Evolutionary conservation across 192 early-diverging fungal genomes (phyloP).

Genomic region (Haplosporangium gracile): DNA sequence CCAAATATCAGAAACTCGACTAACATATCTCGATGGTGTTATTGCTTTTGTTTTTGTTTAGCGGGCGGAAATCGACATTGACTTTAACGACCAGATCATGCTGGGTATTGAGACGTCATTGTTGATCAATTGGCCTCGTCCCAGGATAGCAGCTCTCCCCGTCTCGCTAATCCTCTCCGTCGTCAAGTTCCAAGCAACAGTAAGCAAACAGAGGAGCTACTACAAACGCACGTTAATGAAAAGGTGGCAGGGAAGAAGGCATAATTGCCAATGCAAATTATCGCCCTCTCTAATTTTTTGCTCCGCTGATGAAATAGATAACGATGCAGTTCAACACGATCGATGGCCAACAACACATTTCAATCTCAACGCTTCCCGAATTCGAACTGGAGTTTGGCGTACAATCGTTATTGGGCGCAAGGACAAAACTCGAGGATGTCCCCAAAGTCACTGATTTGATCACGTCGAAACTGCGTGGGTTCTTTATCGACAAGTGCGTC

Average conservation of each 20-base stretch:
- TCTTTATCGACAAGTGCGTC: slow-evolving; percentile 81
- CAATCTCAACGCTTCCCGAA: slow-evolving; percentile 70
- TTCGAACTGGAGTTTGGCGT: slow-evolving; percentile 91
- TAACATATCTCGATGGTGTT: background rate
- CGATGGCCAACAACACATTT: slow-evolving; percentile 64
- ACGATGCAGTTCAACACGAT: slow-evolving; percentile 58
- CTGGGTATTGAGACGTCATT: slow-evolving; percentile 93
- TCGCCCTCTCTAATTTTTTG: background rate
- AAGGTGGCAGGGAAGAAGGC: too few species aligned
- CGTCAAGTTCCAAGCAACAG: slow-evolving; percentile 91
- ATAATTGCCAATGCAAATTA: background rate
- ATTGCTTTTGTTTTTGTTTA: slow-evolving; percentile 31
- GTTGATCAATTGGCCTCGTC: slow-evolving; percentile 96
- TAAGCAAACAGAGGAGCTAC: slow-evolving; percentile 29
- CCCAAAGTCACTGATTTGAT: slow-evolving; percentile 94
- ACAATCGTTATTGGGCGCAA: slow-evolving; percentile 91
- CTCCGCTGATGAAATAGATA: slow-evolving; percentile 28
- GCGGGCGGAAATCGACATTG: slow-evolving; percentile 86
- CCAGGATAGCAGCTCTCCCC: slow-evolving; percentile 90
- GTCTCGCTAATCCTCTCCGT: slow-evolving; percentile 89
- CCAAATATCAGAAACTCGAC: background rate
- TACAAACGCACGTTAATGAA: too few species aligned
- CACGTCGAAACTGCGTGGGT: slow-evolving; percentile 72
- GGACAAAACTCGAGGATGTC: slow-evolving; percentile 97
- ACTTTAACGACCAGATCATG: slow-evolving; percentile 93